A percentile compares a stretch with the other conserved stretches of the same genome.
These are phyloP conservation scores for Trichosporon inkin DNA, from an alignment of 1,284 basidiomycete genomes.

Conservation along the genomic window DNA sequence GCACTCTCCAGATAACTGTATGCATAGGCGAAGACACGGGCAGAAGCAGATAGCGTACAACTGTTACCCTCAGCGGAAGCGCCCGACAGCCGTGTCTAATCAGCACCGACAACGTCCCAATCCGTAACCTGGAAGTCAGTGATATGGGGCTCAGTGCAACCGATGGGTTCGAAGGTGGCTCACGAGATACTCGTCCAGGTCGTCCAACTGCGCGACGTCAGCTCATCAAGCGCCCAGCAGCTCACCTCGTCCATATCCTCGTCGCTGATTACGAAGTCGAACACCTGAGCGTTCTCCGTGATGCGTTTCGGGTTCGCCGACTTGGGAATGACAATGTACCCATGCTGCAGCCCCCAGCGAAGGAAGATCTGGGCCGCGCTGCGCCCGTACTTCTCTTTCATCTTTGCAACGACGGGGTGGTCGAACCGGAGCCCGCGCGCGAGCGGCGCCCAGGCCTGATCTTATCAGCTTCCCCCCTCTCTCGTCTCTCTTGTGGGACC, in stretches of 20 bases:
- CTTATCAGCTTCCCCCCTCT: neutral
- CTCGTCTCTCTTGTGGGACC: constrained; percentile 9
- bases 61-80: neutral
- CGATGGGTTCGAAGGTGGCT: no score
- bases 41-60: no score
- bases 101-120: neutral
- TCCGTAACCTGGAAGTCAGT: neutral
- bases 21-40: neutral
- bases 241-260: constrained; percentile 52
- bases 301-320: constrained; percentile 54
- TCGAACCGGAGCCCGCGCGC: constrained; percentile 51
- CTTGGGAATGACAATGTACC: constrained; percentile 54
- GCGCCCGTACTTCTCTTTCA: constrained; percentile 45
- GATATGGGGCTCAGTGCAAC: neutral
- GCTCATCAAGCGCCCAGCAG: neutral
- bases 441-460: constrained; percentile 52
- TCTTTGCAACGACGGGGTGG: constrained; percentile 45
- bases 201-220: neutral
- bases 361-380: constrained; percentile 54
- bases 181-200: constrained; percentile 12
- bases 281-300: constrained; percentile 52
- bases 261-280: constrained; percentile 51
- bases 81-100: neutral
- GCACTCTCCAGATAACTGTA: no score
- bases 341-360: constrained; percentile 55